Conservation (phyloP, 1,139 yeast genomes). For the Saccharomyces hybrid region DNA sequence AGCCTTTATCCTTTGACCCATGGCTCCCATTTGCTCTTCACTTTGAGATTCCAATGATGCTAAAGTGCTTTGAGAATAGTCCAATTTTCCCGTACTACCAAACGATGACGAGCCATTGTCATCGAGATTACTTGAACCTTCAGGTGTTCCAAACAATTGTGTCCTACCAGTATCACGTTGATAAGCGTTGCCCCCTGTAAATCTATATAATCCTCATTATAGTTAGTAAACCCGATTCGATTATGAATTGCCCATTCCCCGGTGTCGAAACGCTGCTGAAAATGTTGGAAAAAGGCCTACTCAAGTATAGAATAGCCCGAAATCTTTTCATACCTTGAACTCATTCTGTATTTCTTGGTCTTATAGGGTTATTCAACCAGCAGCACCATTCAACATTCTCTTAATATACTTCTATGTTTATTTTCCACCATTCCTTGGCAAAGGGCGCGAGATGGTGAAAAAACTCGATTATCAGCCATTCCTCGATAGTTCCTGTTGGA, state of each 20-base stretch:
- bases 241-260: background rate
- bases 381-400: background rate
- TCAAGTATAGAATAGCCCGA: background rate
- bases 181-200: conserved; percentile 12
- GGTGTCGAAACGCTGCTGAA: background rate
- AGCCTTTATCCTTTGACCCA: conserved; percentile 63
- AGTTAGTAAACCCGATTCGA: background rate
- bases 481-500: too few species aligned
- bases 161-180: conserved; percentile 30
- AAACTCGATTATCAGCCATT: background rate
- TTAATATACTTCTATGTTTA: background rate
- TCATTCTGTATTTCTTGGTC: background rate
- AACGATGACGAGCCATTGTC: conserved; percentile 21
- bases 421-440: background rate
- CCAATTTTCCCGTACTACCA: conserved; percentile 17
- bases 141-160: conserved; percentile 28
- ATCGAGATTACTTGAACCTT: conserved; percentile 4
- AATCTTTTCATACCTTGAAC: background rate
- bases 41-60: conserved; percentile 76
- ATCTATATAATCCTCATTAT: conserved; percentile 4
- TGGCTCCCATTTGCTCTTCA: conserved; percentile 63
- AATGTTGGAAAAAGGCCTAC: background rate
- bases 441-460: background rate
- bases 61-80: conserved; percentile 44
- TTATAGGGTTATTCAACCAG: background rate